A percentile compares a stretch with the other conserved stretches of the same genome.
These are phyloP conservation scores for Clavariopsis aquatica DNA, from an alignment of 495 filamentous ascomycete genomes.

Conservation along the genomic window DNA sequence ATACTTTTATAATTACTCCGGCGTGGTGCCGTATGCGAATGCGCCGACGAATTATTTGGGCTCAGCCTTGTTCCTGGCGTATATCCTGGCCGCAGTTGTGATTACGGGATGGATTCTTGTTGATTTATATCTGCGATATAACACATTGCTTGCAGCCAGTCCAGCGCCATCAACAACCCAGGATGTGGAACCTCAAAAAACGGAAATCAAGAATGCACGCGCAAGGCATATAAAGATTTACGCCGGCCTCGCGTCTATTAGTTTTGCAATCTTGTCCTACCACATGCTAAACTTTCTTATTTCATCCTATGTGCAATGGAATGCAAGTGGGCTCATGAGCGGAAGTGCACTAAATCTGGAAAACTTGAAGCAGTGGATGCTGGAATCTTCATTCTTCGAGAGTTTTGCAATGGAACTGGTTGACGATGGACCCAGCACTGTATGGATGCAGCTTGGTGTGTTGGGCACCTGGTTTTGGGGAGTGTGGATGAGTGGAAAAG, in stretches of 20 bases:
- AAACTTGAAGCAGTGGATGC: conserved; percentile 18
- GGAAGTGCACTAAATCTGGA: neutral
- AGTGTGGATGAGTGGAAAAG: conserved; percentile 18
- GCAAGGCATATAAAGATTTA: conserved; percentile 4
- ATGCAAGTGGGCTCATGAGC: neutral
- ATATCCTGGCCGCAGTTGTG: conserved; percentile 8
- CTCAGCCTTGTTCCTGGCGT: conserved; percentile 9
- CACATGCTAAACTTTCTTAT: conserved; percentile 29
- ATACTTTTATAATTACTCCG: neutral
- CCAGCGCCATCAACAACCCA: neutral
- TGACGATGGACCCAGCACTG: conserved; percentile 13
- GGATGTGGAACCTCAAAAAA: neutral
- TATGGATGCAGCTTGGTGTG: conserved; percentile 17
- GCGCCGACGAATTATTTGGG: conserved; percentile 19
- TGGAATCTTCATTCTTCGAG: conserved; percentile 14
- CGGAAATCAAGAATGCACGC: neutral
- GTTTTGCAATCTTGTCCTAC: conserved; percentile 26
- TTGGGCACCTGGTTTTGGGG: conserved; percentile 25
- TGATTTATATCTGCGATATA: conserved; percentile 1
- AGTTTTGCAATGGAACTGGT: conserved; percentile 25
- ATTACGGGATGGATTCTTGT: neutral
- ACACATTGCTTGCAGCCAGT: neutral
- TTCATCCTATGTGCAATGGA: conserved; percentile 7
- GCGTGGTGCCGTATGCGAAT: neutral
- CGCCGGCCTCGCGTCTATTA: conserved; percentile 10